phyloP scores from a whole-genome alignment of 2,329 filamentous ascomycete genomes.

The Paraphoma chrysanthemicola region DNA sequence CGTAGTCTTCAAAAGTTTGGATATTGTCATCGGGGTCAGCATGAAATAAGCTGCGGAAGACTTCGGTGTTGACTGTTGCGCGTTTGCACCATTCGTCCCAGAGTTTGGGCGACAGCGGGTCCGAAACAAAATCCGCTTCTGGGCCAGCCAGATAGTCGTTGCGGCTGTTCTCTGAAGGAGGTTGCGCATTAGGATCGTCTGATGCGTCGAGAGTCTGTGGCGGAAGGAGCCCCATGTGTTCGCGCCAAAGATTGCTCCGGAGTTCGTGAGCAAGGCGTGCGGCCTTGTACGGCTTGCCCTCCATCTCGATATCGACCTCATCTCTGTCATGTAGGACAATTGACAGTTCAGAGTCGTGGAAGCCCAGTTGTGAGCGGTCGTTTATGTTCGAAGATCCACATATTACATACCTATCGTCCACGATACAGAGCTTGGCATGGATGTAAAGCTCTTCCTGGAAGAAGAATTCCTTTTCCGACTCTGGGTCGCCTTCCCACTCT shows the following conservation, averaged over 20 bases:
- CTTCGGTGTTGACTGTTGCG: slow-evolving; percentile 73
- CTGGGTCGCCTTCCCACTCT: slow-evolving; percentile 74
- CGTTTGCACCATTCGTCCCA: slow-evolving; percentile 72
- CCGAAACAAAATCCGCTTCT: slow-evolving; percentile 65
- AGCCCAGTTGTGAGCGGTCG: slow-evolving; percentile 84
- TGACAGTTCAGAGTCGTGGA: slow-evolving; percentile 89
- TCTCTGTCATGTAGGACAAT: slow-evolving; percentile 88
- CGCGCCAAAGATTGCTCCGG: slow-evolving; percentile 83
- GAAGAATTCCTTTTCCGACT: slow-evolving; percentile 84
- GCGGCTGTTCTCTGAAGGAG: slow-evolving; percentile 69
- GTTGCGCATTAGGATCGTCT: slow-evolving; percentile 77
- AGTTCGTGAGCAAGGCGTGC: slow-evolving; percentile 84
- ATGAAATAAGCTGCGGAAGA: slow-evolving; percentile 83
- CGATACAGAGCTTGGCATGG: slow-evolving; percentile 88
- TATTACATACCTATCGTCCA: slow-evolving; percentile 83
- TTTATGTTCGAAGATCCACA: slow-evolving; percentile 92
- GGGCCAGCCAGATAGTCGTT: slow-evolving; percentile 80
- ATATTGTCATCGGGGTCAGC: slow-evolving; percentile 90
- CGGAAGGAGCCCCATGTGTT: slow-evolving; percentile 84
- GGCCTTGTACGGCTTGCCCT: slow-evolving; percentile 76
- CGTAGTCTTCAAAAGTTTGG: slow-evolving; percentile 89
- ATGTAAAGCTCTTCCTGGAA: slow-evolving; percentile 97
- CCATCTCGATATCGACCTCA: slow-evolving; percentile 75
- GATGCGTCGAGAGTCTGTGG: slow-evolving; percentile 72
- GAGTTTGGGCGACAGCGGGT: slow-evolving; percentile 65